phyloP scores from a whole-genome alignment of 2,329 filamentous ascomycete species.

The Botrytis pseudocinerea region DNA sequence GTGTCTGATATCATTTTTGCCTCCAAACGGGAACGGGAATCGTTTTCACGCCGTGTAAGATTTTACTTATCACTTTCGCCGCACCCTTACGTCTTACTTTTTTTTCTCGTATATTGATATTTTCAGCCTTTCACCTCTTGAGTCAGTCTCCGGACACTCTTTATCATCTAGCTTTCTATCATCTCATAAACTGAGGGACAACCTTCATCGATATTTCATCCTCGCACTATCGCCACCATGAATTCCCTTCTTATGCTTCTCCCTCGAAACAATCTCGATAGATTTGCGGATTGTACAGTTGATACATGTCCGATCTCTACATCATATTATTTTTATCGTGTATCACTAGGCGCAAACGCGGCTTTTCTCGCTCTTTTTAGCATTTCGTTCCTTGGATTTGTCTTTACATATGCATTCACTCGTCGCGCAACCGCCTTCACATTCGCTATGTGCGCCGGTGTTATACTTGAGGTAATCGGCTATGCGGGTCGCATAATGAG shows the following conservation, averaged over 20 bases:
- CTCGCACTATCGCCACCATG: constrained; percentile 6
- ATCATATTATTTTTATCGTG: constrained; percentile 54
- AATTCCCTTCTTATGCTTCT: constrained; percentile 1
- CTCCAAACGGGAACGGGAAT: background rate
- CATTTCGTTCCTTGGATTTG: constrained; percentile 45
- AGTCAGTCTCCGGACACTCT: background rate
- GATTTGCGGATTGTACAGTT: constrained; percentile 3
- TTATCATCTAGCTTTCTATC: background rate
- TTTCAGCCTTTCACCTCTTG: background rate
- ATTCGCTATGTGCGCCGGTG: constrained; percentile 55
- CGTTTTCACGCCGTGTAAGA: background rate
- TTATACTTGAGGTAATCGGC: constrained; percentile 57
- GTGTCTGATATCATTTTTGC: background rate
- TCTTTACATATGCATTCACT: constrained; percentile 46
- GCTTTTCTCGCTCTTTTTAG: constrained; percentile 53
- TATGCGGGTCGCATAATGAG: constrained; percentile 60
- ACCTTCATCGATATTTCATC: background rate
- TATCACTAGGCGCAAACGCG: constrained; percentile 55
- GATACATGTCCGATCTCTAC: constrained; percentile 39
- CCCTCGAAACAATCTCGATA: constrained; percentile 16
- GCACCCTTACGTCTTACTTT: background rate
- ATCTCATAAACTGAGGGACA: background rate
- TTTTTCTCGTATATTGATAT: background rate
- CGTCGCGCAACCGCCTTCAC: constrained; percentile 53
- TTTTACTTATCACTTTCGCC: background rate